These are phyloP conservation scores for Nemania serpens DNA, from an alignment of 2,329 filamentous ascomycete genomes.

Conservation along the genomic window DNA sequence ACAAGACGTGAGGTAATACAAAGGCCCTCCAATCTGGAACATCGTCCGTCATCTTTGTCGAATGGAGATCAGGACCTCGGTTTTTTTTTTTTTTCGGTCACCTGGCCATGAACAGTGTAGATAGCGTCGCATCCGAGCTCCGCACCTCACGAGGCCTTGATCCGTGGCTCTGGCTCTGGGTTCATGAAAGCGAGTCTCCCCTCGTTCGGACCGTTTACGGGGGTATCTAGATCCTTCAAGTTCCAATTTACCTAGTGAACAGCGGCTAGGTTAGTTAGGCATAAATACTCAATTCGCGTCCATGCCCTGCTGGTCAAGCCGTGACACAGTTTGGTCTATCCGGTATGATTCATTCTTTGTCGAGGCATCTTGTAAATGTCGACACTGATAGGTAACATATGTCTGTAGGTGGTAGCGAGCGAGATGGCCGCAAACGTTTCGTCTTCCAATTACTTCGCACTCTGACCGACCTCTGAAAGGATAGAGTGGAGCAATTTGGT, in stretches of 20 bases:
- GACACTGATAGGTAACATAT: too few relatives aligned
- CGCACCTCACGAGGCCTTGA: constrained; percentile 8
- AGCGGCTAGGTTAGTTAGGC: neutral
- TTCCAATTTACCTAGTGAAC: neutral
- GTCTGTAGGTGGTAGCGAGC: neutral
- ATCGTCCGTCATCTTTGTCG: constrained; percentile 19
- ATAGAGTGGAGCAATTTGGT: neutral
- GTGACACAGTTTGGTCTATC: neutral
- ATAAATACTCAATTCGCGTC: neutral
- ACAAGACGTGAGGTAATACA: neutral
- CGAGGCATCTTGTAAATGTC: too few relatives aligned
- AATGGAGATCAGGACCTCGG: neutral
- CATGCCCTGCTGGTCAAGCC: neutral
- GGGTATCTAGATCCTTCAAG: neutral
- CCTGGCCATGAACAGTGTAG: constrained; percentile 1
- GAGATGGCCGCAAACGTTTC: neutral
- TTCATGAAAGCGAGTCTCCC: neutral
- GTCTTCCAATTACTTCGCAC: neutral
- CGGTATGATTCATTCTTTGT: neutral
- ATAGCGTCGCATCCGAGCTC: constrained; percentile 1
- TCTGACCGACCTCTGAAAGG: neutral
- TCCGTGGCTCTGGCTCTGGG: constrained; percentile 22
- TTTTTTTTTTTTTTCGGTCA: constrained; percentile 2
- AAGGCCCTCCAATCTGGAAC: constrained; percentile 19
- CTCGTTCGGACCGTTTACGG: constrained; percentile 5